Percentiles rank a stretch among this genome's conserved stretches.
Conservation (phyloP, 176 grass and related monocot genomes). For the Ensete ventricosum region DNA sequence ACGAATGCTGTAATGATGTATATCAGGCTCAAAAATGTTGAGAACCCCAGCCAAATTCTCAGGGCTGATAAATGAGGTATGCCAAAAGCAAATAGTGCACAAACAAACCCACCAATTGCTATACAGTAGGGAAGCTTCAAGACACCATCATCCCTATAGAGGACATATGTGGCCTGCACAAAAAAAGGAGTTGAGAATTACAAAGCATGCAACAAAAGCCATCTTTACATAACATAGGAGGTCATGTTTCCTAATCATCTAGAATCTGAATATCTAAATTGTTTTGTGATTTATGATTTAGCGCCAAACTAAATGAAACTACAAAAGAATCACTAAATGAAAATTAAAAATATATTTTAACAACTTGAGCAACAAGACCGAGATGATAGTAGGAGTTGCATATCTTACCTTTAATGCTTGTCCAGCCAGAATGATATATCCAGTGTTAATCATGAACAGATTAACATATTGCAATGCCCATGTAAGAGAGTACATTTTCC, state of each 20-base stretch:
- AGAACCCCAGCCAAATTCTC: slow-evolving; percentile 87
- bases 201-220: slow-evolving; percentile 1
- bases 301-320: not conserved
- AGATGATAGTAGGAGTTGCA: not conserved
- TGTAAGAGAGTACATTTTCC: slow-evolving; percentile 79
- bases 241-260: not conserved
- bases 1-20: slow-evolving; percentile 75
- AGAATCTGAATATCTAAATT: not conserved
- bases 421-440: slow-evolving; percentile 87
- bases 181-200: slow-evolving; percentile 4
- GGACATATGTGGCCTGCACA: slow-evolving; percentile 67
- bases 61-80: slow-evolving; percentile 90
- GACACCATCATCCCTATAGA: slow-evolving; percentile 56
- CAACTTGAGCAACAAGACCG: not conserved
- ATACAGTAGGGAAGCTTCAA: slow-evolving; percentile 98
- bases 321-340: not conserved
- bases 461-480: slow-evolving; percentile 96
- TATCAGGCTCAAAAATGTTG: slow-evolving; percentile 76
- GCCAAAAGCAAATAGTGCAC: slow-evolving; percentile 87
- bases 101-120: slow-evolving; percentile 63
- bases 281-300: too few species aligned
- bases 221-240: not conserved
- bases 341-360: not conserved
- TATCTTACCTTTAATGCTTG: slow-evolving; percentile 79
- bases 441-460: slow-evolving; percentile 99